Evolutionary conservation across 225 moss, liverwort and hornwort genomes (phyloP).

Genomic region (Straminergon stramineum): DNA sequence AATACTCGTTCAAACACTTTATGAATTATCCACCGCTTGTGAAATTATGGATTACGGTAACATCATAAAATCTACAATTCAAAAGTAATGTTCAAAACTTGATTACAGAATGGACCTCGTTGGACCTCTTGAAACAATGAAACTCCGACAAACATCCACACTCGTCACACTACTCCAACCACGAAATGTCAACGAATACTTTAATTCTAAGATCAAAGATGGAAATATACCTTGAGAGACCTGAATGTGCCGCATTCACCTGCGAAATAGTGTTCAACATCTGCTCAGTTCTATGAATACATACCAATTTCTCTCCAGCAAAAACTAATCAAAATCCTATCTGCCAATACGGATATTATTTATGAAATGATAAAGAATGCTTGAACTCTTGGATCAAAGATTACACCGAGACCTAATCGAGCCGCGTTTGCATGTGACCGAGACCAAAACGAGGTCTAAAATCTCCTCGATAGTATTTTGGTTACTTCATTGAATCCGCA

Average conservation of each 20-base stretch:
- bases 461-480: background rate
- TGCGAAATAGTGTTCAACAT: background rate
- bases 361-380: background rate
- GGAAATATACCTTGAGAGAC: no score
- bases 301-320: background rate
- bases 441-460: background rate
- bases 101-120: background rate
- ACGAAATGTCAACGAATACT: background rate
- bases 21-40: background rate
- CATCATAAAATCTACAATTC: background rate
- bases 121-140: background rate
- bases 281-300: background rate
- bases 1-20: background rate
- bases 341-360: no score
- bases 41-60: background rate
- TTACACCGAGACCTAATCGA: background rate
- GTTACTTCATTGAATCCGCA: background rate
- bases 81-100: background rate
- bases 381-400: background rate
- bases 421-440: background rate
- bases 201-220: background rate
- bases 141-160: background rate
- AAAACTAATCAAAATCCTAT: background rate
- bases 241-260: no score
- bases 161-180: background rate